phyloP scores from a whole-genome alignment of 805 yeast genomes.

The Teunomyces barrocoloradensis region DNA sequence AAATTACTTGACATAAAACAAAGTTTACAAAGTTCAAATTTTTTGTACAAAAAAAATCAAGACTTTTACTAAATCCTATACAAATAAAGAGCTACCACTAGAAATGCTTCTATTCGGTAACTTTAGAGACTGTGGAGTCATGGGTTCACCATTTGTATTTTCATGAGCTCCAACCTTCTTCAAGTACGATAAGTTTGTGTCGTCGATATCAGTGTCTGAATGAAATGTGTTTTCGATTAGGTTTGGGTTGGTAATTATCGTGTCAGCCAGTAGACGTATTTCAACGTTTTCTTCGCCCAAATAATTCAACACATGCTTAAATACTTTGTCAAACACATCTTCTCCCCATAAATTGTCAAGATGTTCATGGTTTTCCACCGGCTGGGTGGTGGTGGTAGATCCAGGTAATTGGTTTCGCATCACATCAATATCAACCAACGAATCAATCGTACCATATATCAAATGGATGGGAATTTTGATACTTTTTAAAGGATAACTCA shows the following conservation, averaged over 20 bases:
- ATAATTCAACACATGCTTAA: conserved; percentile 26
- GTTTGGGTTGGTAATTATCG: not conserved
- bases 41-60: too few species aligned
- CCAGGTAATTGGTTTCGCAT: conserved; percentile 68
- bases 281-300: conserved; percentile 11
- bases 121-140: not conserved
- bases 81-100: conserved; percentile 14
- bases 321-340: conserved; percentile 45
- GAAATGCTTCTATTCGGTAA: conserved; percentile 9
- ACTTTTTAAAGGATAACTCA: conserved; percentile 38
- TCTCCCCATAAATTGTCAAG: conserved; percentile 88
- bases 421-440: conserved; percentile 80
- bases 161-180: not conserved
- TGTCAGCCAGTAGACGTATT: not conserved
- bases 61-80: conserved; percentile 2
- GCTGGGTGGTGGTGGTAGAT: conserved; percentile 46
- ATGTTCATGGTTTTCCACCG: conserved; percentile 77
- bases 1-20: too few species aligned
- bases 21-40: too few species aligned
- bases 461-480: conserved; percentile 65
- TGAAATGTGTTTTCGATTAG: not conserved
- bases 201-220: not conserved
- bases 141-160: not conserved
- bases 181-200: conserved; percentile 4
- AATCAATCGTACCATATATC: conserved; percentile 77